A percentile compares a stretch with the other conserved stretches of the same genome.
phyloP scores from a whole-genome alignment of 1,139 yeast genomes.

The Debaryomyces fabryi region DNA sequence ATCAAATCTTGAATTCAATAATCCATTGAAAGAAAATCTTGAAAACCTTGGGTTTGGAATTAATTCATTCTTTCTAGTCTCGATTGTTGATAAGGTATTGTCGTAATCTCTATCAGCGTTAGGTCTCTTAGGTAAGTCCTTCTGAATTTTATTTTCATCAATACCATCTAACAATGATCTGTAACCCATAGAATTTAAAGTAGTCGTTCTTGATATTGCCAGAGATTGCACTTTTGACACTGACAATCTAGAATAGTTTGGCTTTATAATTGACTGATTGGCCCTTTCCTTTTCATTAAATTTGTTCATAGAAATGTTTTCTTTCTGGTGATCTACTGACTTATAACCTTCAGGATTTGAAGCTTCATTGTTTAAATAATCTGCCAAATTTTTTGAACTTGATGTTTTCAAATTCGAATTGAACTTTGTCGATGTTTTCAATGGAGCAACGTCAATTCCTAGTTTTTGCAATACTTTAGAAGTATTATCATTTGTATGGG shows the following conservation, averaged over 20 bases:
- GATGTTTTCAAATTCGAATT: conserved; percentile 41
- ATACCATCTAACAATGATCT: conserved; percentile 29
- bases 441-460: conserved; percentile 43
- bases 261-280: conserved; percentile 8
- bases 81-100: not conserved
- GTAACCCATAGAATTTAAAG: conserved; percentile 17
- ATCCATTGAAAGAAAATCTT: conserved; percentile 46
- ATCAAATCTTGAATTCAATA: conserved; percentile 27
- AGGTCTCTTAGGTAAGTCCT: conserved; percentile 6
- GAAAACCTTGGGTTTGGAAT: conserved; percentile 52
- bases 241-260: conserved; percentile 10
- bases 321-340: conserved; percentile 19
- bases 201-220: conserved; percentile 3
- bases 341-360: conserved; percentile 12
- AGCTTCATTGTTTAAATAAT: conserved; percentile 23
- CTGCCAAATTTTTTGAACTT: conserved; percentile 47
- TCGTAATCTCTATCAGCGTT: conserved; percentile 1
- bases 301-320: conserved; percentile 20
- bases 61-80: conserved; percentile 18
- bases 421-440: conserved; percentile 18
- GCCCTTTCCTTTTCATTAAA: conserved; percentile 19
- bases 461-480: conserved; percentile 44
- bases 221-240: conserved; percentile 1
- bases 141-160: conserved; percentile 19
- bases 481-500: conserved; percentile 31